Conservation (phyloP, 306 rosid species). For the Acacia acuminata region DNA sequence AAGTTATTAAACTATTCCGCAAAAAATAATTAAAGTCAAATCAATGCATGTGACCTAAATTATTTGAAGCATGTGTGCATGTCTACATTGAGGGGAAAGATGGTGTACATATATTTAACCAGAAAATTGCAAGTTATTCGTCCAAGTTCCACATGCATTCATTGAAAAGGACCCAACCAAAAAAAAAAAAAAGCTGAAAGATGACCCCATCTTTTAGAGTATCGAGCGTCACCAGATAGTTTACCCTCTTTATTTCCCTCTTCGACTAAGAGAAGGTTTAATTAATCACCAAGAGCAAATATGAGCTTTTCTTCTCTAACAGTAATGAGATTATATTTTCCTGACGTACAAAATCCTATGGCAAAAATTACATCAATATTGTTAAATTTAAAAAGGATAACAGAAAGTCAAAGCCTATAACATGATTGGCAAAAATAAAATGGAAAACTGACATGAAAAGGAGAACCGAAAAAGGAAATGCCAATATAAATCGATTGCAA, state of each 20-base stretch:
- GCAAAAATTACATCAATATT: neutral
- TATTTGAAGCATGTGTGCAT: neutral
- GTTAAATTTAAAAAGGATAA: neutral
- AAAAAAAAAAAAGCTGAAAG: neutral
- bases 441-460: conserved; percentile 1
- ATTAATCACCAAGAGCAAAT: neutral
- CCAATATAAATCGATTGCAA: neutral
- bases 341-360: too few relatives aligned
- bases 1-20: conserved; percentile 21
- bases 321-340: neutral
- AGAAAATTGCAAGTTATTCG: neutral
- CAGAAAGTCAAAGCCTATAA: neutral
- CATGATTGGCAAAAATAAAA: neutral
- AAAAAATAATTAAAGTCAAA: neutral
- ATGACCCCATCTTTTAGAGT: neutral
- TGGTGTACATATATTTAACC: neutral
- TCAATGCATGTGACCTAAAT: neutral
- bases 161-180: too few relatives aligned
- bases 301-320: neutral
- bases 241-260: neutral
- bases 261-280: neutral
- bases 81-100: neutral
- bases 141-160: neutral
- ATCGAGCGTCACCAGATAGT: neutral
- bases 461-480: neutral